Percentiles rank a stretch among this genome's conserved stretches.
Conservation (phyloP, 2,329 filamentous ascomycete species). For the Scortechinia acanthostroma region DNA sequence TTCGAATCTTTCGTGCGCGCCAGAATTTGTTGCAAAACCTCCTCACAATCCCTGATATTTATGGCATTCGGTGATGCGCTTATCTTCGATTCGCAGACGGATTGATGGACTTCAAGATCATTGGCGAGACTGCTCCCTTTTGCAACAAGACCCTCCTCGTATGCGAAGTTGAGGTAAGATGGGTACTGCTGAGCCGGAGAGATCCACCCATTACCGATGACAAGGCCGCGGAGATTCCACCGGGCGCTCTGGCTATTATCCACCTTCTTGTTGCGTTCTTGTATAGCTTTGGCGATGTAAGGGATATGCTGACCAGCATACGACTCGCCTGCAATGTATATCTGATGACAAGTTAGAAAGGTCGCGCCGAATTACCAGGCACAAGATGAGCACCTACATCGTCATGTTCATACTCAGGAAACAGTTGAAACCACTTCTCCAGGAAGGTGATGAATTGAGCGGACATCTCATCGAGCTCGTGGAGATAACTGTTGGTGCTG, state of each 20-base stretch:
- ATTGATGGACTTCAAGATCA: constrained; percentile 61
- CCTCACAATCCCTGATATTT: constrained; percentile 67
- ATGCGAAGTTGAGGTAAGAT: constrained; percentile 75
- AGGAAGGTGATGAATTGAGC: constrained; percentile 80
- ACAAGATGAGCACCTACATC: constrained; percentile 58
- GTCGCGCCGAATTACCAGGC: constrained; percentile 3
- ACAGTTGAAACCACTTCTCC: constrained; percentile 83
- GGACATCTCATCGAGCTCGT: constrained; percentile 83
- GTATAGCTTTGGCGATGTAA: constrained; percentile 85
- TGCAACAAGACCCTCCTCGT: constrained; percentile 67
- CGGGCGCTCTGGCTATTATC: constrained; percentile 27
- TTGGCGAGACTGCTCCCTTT: constrained; percentile 57
- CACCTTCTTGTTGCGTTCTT: constrained; percentile 70
- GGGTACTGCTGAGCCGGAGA: constrained; percentile 84
- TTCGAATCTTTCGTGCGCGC: constrained; percentile 47
- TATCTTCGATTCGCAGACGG: constrained; percentile 60
- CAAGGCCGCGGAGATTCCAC: constrained; percentile 77
- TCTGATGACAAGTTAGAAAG: constrained; percentile 33
- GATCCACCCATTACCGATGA: constrained; percentile 98
- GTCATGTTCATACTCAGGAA: constrained; percentile 84
- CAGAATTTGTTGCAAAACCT: constrained; percentile 69
- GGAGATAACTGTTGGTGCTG: constrained; percentile 78
- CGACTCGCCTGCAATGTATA: constrained; percentile 92
- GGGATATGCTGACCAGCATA: constrained; percentile 96
- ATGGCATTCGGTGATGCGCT: constrained; percentile 47